Evolutionary conservation across 2,329 filamentous ascomycete genomes (phyloP), one percentile per base, ranked within the genome.

Genomic region (Aspergillus fischeri): DNA sequence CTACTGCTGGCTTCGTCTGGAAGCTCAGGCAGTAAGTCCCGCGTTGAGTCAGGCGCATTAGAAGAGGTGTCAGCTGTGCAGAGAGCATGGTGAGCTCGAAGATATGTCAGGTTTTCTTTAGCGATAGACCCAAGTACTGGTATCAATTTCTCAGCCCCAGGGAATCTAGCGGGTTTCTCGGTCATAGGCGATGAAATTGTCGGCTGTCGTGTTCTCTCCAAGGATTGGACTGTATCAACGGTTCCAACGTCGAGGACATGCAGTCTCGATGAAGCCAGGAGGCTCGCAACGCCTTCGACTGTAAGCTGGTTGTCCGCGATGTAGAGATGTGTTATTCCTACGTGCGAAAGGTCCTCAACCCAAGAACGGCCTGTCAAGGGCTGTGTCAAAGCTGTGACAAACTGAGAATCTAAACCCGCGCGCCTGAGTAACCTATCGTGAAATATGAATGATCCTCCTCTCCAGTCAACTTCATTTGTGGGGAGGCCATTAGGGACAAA

Each of bases 271-370:
- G 82, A 82, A 51, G 78, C 71, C 10, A 86, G 64, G 4, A 86
- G 71, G 17, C 78, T 79, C 3, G 79, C 81, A 5, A 83, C 70
- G 0, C 82, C 83, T 65, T 85, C 82, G 0, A 83, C 77, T 1
- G 81, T 84, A 4, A 86, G 67, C 3, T 72, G 63, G 56, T 86
- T 87, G 7, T 78, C 77, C 3, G 83, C 77, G 14, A 86, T 77
- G 63, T 84, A 85, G 2, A 87, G 71, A 70, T 87, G 84, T 0
- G 84, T 86, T 41, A 86, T 78, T 2, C 84, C 84, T 9, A 75
- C 72, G 63, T 81, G 75, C 24, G 80, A 76, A 1, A 81, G 73
- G 60, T 84, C 78, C 62, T 86, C 83, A 28, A 86, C 78, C 41
- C 81, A 78, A 29, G 84, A 77, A 51, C 80, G 78, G 9, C 79